A percentile compares a stretch with the other conserved stretches of the same genome.
phyloP scores from a whole-genome alignment of 164 flowering plant species.

The Chloranthus sessilifolius region DNA sequence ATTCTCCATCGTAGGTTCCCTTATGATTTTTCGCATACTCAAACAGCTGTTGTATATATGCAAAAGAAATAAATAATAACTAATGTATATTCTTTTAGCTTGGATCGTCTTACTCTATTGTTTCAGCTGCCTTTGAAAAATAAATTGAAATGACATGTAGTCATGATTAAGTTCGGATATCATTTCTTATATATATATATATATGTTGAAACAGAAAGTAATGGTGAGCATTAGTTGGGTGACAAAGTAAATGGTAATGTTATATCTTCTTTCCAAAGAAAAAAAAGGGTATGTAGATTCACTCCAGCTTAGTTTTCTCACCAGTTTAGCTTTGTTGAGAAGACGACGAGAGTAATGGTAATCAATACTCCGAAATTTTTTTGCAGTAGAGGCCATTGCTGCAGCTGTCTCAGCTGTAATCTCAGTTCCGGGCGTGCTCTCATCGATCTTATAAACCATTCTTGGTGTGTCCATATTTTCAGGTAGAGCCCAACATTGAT shows the following conservation, averaged over 20 bases:
- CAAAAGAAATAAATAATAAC: background rate
- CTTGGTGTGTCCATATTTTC: constrained; percentile 82
- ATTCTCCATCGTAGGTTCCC: constrained; percentile 84
- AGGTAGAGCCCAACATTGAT: constrained; percentile 80
- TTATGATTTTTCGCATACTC: constrained; percentile 52
- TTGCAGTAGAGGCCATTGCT: constrained; percentile 81
- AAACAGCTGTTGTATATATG: constrained; percentile 70
- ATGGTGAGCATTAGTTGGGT: too few species aligned
- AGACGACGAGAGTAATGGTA: constrained; percentile 50
- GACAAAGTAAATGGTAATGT: too few species aligned
- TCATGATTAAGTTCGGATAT: too few species aligned
- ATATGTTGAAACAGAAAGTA: too few species aligned
- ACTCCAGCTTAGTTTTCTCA: constrained; percentile 13
- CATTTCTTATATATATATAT: too few species aligned
- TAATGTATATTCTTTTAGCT: background rate
- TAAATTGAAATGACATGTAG: too few species aligned
- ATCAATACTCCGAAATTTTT: constrained; percentile 46
- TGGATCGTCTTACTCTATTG: background rate
- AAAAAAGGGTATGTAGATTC: background rate
- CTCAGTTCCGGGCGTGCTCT: constrained; percentile 63
- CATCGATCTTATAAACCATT: constrained; percentile 49
- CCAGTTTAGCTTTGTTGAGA: constrained; percentile 76
- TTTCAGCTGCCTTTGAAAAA: too few species aligned
- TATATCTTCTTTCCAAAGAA: too few species aligned
- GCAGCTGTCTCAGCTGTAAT: constrained; percentile 91